Conservation (phyloP, 371 early-diverging fungal genomes). For the Mortierella sp. region DNA sequence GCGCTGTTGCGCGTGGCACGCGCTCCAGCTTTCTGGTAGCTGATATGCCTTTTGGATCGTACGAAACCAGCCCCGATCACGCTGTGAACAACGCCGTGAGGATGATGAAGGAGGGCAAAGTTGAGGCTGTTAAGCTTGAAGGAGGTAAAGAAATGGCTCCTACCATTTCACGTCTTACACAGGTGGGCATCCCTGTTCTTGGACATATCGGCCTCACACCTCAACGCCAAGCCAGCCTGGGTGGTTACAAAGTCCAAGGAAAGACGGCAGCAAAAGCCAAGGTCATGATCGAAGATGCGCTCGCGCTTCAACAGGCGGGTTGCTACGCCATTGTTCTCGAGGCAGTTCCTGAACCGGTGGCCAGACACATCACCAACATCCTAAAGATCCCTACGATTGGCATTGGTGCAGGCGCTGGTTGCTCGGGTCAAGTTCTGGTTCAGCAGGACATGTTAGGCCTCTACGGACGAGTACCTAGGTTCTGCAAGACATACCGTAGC, state of each 20-base stretch:
- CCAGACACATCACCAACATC: slow-evolving; percentile 78
- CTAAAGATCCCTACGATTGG: slow-evolving; percentile 93
- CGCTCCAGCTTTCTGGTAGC: slow-evolving; percentile 82
- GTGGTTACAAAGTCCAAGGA: slow-evolving; percentile 94
- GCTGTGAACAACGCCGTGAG: slow-evolving; percentile 84
- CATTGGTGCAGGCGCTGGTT: slow-evolving; percentile 91
- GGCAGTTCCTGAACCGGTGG: slow-evolving; percentile 91
- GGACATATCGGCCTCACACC: slow-evolving; percentile 97
- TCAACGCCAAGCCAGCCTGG: slow-evolving; percentile 85
- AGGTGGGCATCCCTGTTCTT: slow-evolving; percentile 90
- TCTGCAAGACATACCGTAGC: slow-evolving; percentile 89
- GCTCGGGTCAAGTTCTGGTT: slow-evolving; percentile 95
- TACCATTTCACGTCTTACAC: slow-evolving; percentile 77
- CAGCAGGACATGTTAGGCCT: slow-evolving; percentile 89
- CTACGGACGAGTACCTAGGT: slow-evolving; percentile 62
- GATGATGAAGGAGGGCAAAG: slow-evolving; percentile 86
- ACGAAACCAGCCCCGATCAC: slow-evolving; percentile 77
- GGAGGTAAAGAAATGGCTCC: slow-evolving; percentile 88
- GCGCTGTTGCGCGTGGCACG: slow-evolving; percentile 87
- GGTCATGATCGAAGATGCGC: slow-evolving; percentile 83
- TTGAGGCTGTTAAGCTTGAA: slow-evolving; percentile 97
- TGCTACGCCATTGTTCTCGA: slow-evolving; percentile 93
- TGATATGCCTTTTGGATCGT: slow-evolving; percentile 95
- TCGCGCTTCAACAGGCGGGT: slow-evolving; percentile 92
- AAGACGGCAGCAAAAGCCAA: slow-evolving; percentile 82